Percentiles rank a stretch among this genome's conserved stretches.
These are phyloP conservation scores for Alternaria dauci DNA, from an alignment of 2,329 filamentous ascomycete genomes.

Conservation along the genomic window DNA sequence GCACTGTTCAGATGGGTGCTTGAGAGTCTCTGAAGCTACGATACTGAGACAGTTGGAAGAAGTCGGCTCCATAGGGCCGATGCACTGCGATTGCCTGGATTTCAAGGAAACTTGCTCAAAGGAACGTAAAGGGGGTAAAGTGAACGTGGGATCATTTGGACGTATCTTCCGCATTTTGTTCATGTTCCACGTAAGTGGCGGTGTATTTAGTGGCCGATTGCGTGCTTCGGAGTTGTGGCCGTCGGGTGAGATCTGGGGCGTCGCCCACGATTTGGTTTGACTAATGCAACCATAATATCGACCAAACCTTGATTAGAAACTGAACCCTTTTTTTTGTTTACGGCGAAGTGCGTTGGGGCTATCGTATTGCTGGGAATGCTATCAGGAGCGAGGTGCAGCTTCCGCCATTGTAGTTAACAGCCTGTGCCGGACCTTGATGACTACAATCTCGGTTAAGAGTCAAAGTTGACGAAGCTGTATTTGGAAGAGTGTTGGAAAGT, in stretches of 20 bases:
- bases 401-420: background rate
- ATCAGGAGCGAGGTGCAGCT: background rate
- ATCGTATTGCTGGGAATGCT: background rate
- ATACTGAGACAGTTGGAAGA: slow-evolving; percentile 1
- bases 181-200: slow-evolving; percentile 7
- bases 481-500: slow-evolving; percentile 8
- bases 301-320: slow-evolving; percentile 9
- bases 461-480: slow-evolving; percentile 11
- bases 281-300: slow-evolving; percentile 12
- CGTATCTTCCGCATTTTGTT: slow-evolving; percentile 2
- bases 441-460: slow-evolving; percentile 20
- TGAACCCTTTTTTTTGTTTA: background rate
- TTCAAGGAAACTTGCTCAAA: background rate
- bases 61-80: slow-evolving; percentile 9
- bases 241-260: slow-evolving; percentile 16
- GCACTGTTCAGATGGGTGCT: slow-evolving; percentile 5
- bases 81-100: background rate
- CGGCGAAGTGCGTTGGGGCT: background rate
- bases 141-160: background rate
- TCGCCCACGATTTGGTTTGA: slow-evolving; percentile 12
- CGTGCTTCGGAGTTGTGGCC: slow-evolving; percentile 31
- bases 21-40: background rate
- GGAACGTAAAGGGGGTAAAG: background rate
- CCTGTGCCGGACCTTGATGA: background rate
- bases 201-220: slow-evolving; percentile 3